Evolutionary conservation across 202 grass and related monocot genomes (phyloP).

Genomic region (Tripidium arundinaceum): DNA sequence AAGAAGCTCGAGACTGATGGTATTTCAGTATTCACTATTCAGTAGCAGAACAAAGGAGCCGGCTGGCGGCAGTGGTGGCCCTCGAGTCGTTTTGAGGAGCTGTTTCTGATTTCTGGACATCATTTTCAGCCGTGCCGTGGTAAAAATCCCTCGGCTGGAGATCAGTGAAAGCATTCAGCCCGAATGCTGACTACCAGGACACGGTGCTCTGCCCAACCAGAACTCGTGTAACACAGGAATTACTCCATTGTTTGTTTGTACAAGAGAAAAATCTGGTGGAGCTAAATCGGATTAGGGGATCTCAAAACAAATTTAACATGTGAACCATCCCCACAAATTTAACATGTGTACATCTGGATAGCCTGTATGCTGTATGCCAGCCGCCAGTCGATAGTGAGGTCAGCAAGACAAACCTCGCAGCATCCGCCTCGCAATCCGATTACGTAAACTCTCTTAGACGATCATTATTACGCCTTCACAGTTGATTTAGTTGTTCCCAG

Average conservation of each 20-base stretch:
- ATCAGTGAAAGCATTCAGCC: conserved; percentile 38
- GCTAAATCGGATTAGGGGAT: too few relatives aligned
- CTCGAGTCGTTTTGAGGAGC: conserved; percentile 1
- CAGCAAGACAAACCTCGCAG: background rate
- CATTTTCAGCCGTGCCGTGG: conserved; percentile 26
- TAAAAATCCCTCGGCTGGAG: conserved; percentile 35
- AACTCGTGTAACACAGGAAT: background rate
- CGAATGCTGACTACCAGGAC: too few relatives aligned
- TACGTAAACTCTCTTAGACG: background rate
- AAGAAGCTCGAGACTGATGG: conserved; percentile 18
- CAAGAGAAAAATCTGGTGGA: too few relatives aligned
- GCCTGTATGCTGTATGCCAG: too few relatives aligned
- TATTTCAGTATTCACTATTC: conserved; percentile 21
- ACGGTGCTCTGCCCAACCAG: too few relatives aligned
- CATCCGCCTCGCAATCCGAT: background rate
- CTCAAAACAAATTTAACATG: too few relatives aligned
- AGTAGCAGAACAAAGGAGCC: background rate
- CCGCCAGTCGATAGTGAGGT: too few relatives aligned
- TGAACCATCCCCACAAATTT: too few relatives aligned
- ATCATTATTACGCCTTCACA: background rate
- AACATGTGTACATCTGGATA: too few relatives aligned
- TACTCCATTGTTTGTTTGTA: too few relatives aligned
- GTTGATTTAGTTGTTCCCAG: too few relatives aligned
- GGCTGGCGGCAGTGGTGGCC: too few relatives aligned
- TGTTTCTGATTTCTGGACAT: conserved; percentile 23